These are phyloP conservation scores for Xanthoparmelia taractica DNA, from an alignment of 495 filamentous ascomycete species.

Conservation along the genomic window DNA sequence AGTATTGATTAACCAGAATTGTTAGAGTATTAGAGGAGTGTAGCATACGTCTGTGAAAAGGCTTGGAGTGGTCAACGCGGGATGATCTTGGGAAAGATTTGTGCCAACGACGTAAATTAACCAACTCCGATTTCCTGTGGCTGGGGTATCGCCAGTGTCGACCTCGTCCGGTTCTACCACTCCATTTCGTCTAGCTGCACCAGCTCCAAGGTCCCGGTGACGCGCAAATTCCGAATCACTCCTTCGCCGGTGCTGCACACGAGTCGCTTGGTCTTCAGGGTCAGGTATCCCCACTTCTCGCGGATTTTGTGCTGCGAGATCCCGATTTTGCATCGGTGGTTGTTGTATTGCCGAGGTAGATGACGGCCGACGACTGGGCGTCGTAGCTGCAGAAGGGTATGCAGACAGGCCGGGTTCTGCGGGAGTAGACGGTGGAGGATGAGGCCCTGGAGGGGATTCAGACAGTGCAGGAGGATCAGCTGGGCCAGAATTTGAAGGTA, in stretches of 20 bases:
- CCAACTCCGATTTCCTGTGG: conserved; percentile 56
- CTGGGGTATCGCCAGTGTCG: conserved; percentile 48
- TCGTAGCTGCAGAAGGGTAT: conserved; percentile 49
- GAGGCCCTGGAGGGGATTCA: conserved; percentile 54
- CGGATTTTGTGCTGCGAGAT: conserved; percentile 13
- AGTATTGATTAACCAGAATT: neutral
- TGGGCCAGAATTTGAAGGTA: conserved; percentile 17
- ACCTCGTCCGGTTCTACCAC: conserved; percentile 60
- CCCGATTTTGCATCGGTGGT: conserved; percentile 12
- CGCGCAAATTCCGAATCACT: conserved; percentile 58
- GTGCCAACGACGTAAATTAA: conserved; percentile 74
- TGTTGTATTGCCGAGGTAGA: conserved; percentile 40
- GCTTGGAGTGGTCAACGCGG: conserved; percentile 66
- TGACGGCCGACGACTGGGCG: conserved; percentile 48
- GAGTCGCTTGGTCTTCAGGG: conserved; percentile 28
- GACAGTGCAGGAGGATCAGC: conserved; percentile 39
- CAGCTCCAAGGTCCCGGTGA: conserved; percentile 52
- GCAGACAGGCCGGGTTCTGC: conserved; percentile 54
- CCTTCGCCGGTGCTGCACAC: conserved; percentile 46
- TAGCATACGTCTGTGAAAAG: conserved; percentile 62
- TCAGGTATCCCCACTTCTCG: conserved; percentile 22
- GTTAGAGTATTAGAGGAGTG: neutral
- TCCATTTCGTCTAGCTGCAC: conserved; percentile 56
- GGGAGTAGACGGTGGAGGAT: conserved; percentile 62
- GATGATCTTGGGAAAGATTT: conserved; percentile 67